Base-by-base conservation (phyloP, 2,329 filamentous ascomycete species). In the Cadophora malorum region DNA sequence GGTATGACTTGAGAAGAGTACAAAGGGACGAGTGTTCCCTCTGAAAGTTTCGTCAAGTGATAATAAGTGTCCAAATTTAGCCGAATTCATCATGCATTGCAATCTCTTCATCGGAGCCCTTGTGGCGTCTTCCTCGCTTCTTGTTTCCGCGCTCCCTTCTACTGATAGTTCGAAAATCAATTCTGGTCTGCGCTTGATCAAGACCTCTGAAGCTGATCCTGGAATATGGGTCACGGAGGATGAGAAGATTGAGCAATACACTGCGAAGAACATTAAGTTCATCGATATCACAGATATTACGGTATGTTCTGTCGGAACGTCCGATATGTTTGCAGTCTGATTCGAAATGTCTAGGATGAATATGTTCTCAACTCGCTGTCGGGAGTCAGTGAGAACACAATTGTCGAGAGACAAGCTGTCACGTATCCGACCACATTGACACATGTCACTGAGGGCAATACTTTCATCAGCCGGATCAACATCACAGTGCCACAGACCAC, bases 231-330 rank as follows among this genome's bases (percentile, higher is more conserved):
- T 71, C n/a, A 67, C 64, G 50, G 67, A 71, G 41, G 69, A 68
- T n/a, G 56, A 70, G 31, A 71, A 71, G 59, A 67, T 69, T 38
- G 59, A 47, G 33, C 25, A 69, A 33, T 69, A 69, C 59, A 63
- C 67, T 31, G 45, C 66, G 10, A 68, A 70, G 59, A 69, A 66
- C 35, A 66, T 69, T 23, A 59, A 66, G 14, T 69, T 71, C 55
- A 68, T 71, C 58, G 69, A 71, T 35, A 65, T 69, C 35, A 71
- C 69, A 23, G 69, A 71, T 33, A 71, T 71, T 28, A 65, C 56
- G 28, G 69, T 71, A 60, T 10, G 23, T 14, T 16, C 21, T 23
- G 3, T 38, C 7, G n/a, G n/a, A 10, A 25, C 16, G 12, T 25
- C 28, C 8, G 12, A 10, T 16, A 5, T 56, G 25, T 4, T 9